Evolutionary conservation across 805 yeast genomes (phyloP), one percentile per base, ranked within the genome.

Genomic region (Ogataea nitratoaversa): DNA sequence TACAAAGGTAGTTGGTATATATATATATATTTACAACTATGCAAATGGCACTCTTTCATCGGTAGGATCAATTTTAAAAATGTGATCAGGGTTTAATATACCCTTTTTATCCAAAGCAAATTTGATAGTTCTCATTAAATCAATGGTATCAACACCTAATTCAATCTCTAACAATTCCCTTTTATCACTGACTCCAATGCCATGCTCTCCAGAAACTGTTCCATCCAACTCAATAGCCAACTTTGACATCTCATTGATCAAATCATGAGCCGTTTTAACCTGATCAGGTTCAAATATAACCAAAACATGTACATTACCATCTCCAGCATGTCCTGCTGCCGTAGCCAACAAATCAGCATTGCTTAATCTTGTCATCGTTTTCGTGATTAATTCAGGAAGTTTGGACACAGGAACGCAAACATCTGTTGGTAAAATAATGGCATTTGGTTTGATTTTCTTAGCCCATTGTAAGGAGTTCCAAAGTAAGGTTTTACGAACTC

Each of bases 161-260:
- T 86, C 95, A 41, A 66, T 63, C 22, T 70, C 63, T 25, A 86
- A 59, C 43, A 70, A 78, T 22, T 72, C 74, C 47, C 90, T 63
- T 54, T 86, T 86, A 34, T 57, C 62, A 28, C 91, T 90, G 32
- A 81, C 72, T 8, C 95, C 95, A 30, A 87, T 76, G 12, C 95
- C 95, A 56, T 86, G 95, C 54, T 86, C 95, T 27, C 95, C 95
- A 4, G 89, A 82, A 49, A 88, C 80, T 2, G 95, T 86, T 2
- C 95, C 95, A 38, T 85, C 95, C 29, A 79, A 72, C 1, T 65
- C 72, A 14, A 86, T 63, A 0, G 91, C 95, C 30, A 80, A 58
- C 32, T 70, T 54, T 35, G 83, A 84, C 83, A 86, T 79, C 37
- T 74, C 67, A 20, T 72, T 70, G 12, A 82, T 80, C 11, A 82